Evolutionary conservation across 2,329 filamentous ascomycete genomes (phyloP).

Genomic region (Fusarium keratoplasticum): DNA sequence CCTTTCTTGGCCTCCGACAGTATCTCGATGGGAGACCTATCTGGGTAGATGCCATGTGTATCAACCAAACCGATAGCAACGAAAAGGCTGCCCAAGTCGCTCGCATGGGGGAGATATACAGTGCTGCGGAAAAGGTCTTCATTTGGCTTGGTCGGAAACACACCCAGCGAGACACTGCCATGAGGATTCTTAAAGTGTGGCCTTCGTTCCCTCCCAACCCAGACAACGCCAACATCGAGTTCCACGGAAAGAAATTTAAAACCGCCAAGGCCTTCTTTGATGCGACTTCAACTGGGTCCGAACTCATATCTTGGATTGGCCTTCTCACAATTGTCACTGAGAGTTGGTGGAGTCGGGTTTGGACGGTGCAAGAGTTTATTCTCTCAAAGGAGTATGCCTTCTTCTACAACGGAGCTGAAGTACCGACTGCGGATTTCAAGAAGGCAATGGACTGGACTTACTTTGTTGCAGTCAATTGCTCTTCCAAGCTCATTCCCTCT

Average conservation of each 20-base stretch:
- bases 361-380: constrained; percentile 26
- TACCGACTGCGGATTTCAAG: neutral
- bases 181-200: constrained; percentile 9
- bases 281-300: constrained; percentile 6
- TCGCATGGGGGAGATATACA: constrained; percentile 22
- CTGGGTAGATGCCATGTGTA: constrained; percentile 17
- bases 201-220: constrained; percentile 13
- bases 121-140: constrained; percentile 9
- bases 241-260: constrained; percentile 16
- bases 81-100: constrained; percentile 10
- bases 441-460: constrained; percentile 26
- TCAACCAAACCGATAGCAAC: constrained; percentile 4
- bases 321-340: constrained; percentile 8
- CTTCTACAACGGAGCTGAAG: constrained; percentile 4
- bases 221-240: neutral
- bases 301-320: constrained; percentile 6
- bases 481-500: neutral
- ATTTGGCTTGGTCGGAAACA: constrained; percentile 10
- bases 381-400: constrained; percentile 14
- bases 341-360: constrained; percentile 29
- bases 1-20: neutral
- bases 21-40: constrained; percentile 9
- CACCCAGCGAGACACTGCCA: neutral
- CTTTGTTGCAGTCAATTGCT: constrained; percentile 2
- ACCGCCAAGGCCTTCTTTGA: constrained; percentile 16